Conservation (phyloP, 345 rosid genomes). For the Pugionium cornutum region DNA sequence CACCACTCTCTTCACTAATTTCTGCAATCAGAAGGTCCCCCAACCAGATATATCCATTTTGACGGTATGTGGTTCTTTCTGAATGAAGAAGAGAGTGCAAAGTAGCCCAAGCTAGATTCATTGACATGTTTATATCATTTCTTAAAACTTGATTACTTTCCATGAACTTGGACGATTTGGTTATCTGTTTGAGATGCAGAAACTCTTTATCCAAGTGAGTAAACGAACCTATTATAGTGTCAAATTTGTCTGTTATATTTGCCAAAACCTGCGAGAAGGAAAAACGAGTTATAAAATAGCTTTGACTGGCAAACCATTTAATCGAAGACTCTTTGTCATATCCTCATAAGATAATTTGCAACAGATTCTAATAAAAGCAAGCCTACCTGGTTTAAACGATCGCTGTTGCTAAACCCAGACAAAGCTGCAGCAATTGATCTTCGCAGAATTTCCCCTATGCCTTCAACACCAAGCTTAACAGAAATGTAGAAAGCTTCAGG, state of each 20-base stretch:
- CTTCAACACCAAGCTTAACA: constrained; percentile 93
- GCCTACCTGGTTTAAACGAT: constrained; percentile 77
- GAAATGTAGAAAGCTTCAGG: constrained; percentile 96
- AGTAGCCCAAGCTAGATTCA: constrained; percentile 78
- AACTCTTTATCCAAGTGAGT: constrained; percentile 91
- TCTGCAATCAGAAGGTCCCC: constrained; percentile 92
- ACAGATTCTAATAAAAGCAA: constrained; percentile 5
- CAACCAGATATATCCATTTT: constrained; percentile 92
- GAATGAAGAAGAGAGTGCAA: constrained; percentile 98
- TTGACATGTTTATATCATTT: constrained; percentile 53
- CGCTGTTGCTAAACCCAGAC: constrained; percentile 82
- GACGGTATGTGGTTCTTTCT: constrained; percentile 72
- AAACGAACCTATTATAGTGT: constrained; percentile 73
- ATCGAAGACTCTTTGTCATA: constrained; percentile 10
- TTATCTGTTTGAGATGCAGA: constrained; percentile 68
- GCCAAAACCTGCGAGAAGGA: constrained; percentile 72
- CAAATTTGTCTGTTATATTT: constrained; percentile 75
- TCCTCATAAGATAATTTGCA: constrained; percentile 24
- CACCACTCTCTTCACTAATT: constrained; percentile 69
- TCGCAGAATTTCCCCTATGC: constrained; percentile 90
- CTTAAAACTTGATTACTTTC: constrained; percentile 52
- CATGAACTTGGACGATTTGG: constrained; percentile 69
- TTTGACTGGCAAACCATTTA: constrained; percentile 10
- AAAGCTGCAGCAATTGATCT: constrained; percentile 80
- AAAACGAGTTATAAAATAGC: constrained; percentile 28